Base-by-base conservation (phyloP, 257 asterid species). In the Solanum piurae region DNA sequence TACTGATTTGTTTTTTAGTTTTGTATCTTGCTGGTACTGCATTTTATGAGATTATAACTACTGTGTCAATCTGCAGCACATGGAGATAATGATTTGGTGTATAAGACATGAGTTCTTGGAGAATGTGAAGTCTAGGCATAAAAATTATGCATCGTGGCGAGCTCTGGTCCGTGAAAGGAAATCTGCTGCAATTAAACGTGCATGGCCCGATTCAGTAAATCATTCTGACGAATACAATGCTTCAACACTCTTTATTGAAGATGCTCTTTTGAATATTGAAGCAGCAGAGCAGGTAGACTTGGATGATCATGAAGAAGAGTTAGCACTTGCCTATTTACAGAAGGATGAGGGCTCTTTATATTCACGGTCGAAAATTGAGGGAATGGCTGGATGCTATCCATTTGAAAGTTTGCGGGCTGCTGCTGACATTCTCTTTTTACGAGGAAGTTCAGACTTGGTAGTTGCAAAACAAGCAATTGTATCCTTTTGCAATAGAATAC, bases 381-480 rank as follows among this genome's bases (percentile, higher is more conserved):
- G 96, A 86, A 89, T 95, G 93, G 94, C 94, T 9, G 96, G 93
- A 86, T 91, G 93, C 88, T 97, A 97, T 87, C 99, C 99, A 85
- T 97, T 97, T 90, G 93, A 92, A 90, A 93, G 90, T 93, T 83
- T 93, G 79, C 94, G 96, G 77, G 90, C 93, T 88, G 98, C 99
- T 88, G 93, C 92, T 86, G 99, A 95, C 93, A 90, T 92, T 90
- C 98, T 97, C 87, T 97, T 97, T 87, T 90, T 97, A 83, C 96
- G 82, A 87, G 99, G 99, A 90, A 95, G 92, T 91, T 94, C 98
- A 86, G 98, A 95, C 89, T 84, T 95, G 93, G 98, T 95, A 90
- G 92, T 95, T 73, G 93, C 99, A 83, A 97, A 97, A 88, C 98
- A 93, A 90, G 98, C 98, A 86, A 97, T 96, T 87, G 99, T 97